Percentiles rank a stretch among this genome's conserved stretches.
Conservation (phyloP, 176 grass and related monocot species). For the Leersia perrieri region DNA sequence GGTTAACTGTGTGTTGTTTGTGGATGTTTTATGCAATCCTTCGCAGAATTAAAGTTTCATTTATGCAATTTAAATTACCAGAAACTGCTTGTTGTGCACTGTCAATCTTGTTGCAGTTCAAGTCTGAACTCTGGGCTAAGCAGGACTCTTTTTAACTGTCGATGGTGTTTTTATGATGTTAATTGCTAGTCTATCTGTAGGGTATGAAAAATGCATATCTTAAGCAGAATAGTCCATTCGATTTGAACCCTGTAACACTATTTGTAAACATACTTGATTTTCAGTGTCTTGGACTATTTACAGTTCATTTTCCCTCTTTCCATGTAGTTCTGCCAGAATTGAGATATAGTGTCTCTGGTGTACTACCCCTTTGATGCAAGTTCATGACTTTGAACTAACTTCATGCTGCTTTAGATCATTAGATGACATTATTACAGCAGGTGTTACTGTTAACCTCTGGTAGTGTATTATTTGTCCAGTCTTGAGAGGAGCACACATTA, state of each 20-base stretch:
- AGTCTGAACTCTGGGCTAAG: neutral
- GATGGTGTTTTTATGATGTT: neutral
- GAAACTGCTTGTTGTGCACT: neutral
- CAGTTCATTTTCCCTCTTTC: neutral
- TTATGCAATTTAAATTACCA: neutral
- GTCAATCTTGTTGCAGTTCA: neutral
- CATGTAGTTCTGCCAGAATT: neutral
- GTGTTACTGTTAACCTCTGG: neutral
- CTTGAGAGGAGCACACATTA: neutral
- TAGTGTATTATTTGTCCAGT: neutral
- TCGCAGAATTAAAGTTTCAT: neutral
- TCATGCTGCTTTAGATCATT: neutral
- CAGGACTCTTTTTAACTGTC: neutral
- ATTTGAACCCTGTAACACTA: neutral
- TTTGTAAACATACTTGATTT: neutral
- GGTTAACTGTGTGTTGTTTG: neutral
- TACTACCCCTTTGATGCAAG: neutral
- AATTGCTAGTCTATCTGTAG: neutral
- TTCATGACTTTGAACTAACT: neutral
- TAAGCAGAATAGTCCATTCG: neutral
- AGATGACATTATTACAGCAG: neutral
- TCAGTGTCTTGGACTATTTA: neutral
- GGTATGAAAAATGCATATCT: neutral
- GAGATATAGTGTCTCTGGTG: neutral
- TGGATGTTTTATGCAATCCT: neutral